Evolutionary conservation across 2,329 filamentous ascomycete species (phyloP).

Genomic region (Pseudocercospora macadamiae): DNA sequence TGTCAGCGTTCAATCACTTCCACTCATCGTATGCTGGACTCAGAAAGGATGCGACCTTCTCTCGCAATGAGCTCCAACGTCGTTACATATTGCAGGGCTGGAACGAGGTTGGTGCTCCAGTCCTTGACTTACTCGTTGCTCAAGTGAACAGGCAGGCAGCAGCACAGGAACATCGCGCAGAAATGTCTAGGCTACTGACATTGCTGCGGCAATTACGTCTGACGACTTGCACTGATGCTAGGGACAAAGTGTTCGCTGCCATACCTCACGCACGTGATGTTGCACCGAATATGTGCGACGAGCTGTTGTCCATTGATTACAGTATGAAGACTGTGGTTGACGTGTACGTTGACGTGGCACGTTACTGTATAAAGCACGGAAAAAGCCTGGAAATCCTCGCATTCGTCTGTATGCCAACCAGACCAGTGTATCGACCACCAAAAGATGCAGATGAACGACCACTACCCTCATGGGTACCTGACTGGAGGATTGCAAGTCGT

Average conservation of each 20-base stretch:
- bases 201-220: background rate
- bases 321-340: background rate
- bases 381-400: background rate
- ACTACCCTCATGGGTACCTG: background rate
- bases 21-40: no score
- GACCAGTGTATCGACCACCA: background rate
- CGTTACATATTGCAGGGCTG: background rate
- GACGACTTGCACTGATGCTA: background rate
- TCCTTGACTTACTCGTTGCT: background rate
- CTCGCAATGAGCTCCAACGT: background rate
- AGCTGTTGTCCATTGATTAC: background rate
- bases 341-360: no score
- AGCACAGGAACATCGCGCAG: background rate
- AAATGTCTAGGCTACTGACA: background rate
- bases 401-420: background rate
- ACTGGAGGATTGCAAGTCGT: background rate
- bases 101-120: background rate
- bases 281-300: background rate
- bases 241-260: conserved; percentile 8
- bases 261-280: conserved; percentile 5
- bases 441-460: background rate
- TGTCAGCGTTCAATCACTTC: no score
- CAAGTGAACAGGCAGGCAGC: background rate
- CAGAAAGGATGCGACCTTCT: background rate
- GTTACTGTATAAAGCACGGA: no score